Percentiles rank a stretch among this genome's conserved stretches.
These are phyloP conservation scores for Fusarium ambrosium DNA, from an alignment of 2,329 filamentous ascomycete species.

Conservation along the genomic window DNA sequence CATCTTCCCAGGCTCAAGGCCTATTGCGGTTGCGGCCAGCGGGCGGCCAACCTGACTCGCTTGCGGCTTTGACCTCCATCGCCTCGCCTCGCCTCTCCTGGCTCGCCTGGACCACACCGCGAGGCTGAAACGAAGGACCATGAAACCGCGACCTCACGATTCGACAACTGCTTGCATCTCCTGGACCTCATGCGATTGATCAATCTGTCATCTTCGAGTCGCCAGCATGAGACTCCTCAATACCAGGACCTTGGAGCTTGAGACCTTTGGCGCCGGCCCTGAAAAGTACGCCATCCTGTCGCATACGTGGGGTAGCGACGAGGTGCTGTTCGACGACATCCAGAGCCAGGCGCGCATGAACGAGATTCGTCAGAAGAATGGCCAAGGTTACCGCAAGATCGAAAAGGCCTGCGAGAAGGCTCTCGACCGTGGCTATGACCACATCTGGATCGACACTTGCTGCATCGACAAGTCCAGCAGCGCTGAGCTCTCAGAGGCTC, in stretches of 20 bases:
- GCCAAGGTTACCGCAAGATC: slow-evolving; percentile 42
- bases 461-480: slow-evolving; percentile 47
- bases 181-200: slow-evolving; percentile 18
- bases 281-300: slow-evolving; percentile 46
- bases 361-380: slow-evolving; percentile 36
- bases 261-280: slow-evolving; percentile 32
- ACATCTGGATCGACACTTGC: slow-evolving; percentile 47
- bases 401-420: slow-evolving; percentile 42
- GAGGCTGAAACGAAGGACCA: slow-evolving; percentile 41
- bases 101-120: slow-evolving; percentile 33
- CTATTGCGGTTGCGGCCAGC: not conserved
- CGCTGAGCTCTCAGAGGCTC: slow-evolving; percentile 44
- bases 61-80: slow-evolving; percentile 24
- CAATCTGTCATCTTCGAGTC: slow-evolving; percentile 7
- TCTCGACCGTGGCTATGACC: slow-evolving; percentile 35
- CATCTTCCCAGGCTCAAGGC: slow-evolving; percentile 8
- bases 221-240: slow-evolving; percentile 46
- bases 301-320: slow-evolving; percentile 46
- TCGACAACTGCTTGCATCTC: slow-evolving; percentile 6
- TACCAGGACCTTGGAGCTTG: slow-evolving; percentile 45
- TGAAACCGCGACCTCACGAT: slow-evolving; percentile 35
- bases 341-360: slow-evolving; percentile 35
- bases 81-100: slow-evolving; percentile 23
- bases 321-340: slow-evolving; percentile 44
- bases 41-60: slow-evolving; percentile 33